phyloP scores from a whole-genome alignment of 1,284 basidiomycete species.

The Malassezia globosa region DNA sequence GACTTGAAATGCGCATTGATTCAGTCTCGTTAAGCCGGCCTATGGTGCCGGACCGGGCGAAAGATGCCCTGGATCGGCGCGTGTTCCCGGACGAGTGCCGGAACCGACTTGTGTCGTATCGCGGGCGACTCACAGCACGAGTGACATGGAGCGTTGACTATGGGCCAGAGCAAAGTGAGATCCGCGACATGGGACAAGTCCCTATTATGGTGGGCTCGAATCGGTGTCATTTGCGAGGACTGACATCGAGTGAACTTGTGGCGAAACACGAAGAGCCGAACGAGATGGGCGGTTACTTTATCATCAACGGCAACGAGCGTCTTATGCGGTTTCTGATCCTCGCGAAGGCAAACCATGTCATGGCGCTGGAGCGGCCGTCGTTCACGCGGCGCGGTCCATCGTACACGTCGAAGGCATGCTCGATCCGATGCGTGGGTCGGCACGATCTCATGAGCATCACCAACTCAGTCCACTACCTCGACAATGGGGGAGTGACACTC shows the following conservation, averaged over 20 bases:
- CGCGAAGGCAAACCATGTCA: constrained; percentile 76
- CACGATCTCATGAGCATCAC: constrained; percentile 52
- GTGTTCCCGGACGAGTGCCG: constrained; percentile 63
- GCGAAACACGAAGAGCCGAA: constrained; percentile 86
- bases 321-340: constrained; percentile 93
- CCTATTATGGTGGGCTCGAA: constrained; percentile 98
- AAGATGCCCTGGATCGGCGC: constrained; percentile 61
- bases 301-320: constrained; percentile 98
- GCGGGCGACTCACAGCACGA: constrained; percentile 79
- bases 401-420: constrained; percentile 85
- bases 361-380: constrained; percentile 70
- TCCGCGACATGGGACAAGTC: constrained; percentile 77
- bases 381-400: constrained; percentile 85
- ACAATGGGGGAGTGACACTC: constrained; percentile 87
- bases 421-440: constrained; percentile 76
- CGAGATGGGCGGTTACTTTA: constrained; percentile 97
- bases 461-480: constrained; percentile 91
- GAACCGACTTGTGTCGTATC: constrained; percentile 82
- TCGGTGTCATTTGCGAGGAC: constrained; percentile 74
- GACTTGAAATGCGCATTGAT: constrained; percentile 64
- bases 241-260: constrained; percentile 78
- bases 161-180: constrained; percentile 62
- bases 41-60: constrained; percentile 74
- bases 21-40: constrained; percentile 73
- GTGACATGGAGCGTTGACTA: constrained; percentile 74